A percentile compares a stretch with the other conserved stretches of the same genome.
phyloP scores from a whole-genome alignment of 106 monocot species.

The Narthecium ossifragum region DNA sequence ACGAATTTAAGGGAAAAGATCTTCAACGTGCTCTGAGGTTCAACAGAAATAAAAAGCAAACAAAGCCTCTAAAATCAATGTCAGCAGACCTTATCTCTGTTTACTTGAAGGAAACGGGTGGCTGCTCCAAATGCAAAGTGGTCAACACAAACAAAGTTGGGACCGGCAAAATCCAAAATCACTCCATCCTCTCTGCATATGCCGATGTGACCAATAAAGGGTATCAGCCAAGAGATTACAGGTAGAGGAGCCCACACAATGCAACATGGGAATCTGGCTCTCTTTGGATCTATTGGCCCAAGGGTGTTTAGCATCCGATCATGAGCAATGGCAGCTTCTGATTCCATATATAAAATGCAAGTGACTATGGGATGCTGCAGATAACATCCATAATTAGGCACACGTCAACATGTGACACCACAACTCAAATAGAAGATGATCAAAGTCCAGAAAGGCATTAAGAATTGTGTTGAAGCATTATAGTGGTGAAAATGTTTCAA shows the following conservation, averaged over 20 bases:
- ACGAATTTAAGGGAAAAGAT: not conserved
- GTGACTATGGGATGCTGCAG: too few species aligned
- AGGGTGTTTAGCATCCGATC: slow-evolving; percentile 19
- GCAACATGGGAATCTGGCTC: slow-evolving; percentile 86
- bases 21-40: not conserved
- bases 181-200: slow-evolving; percentile 97
- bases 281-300: slow-evolving; percentile 63
- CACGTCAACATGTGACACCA: too few species aligned
- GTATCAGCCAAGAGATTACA: slow-evolving; percentile 84
- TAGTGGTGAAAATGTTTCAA: too few species aligned
- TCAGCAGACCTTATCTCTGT: slow-evolving; percentile 45
- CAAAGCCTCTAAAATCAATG: not conserved
- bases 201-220: slow-evolving; percentile 89
- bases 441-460: too few species aligned
- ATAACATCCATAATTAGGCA: too few species aligned
- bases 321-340: slow-evolving; percentile 8
- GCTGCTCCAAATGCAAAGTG: slow-evolving; percentile 82
- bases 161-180: slow-evolving; percentile 91
- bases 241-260: slow-evolving; percentile 93
- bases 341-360: too few species aligned
- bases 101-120: slow-evolving; percentile 72
- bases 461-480: too few species aligned
- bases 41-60: not conserved
- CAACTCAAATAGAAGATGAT: too few species aligned
- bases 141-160: slow-evolving; percentile 86